Conservation (phyloP, 2,329 filamentous ascomycete genomes). For the Talaromyces sp. region DNA sequence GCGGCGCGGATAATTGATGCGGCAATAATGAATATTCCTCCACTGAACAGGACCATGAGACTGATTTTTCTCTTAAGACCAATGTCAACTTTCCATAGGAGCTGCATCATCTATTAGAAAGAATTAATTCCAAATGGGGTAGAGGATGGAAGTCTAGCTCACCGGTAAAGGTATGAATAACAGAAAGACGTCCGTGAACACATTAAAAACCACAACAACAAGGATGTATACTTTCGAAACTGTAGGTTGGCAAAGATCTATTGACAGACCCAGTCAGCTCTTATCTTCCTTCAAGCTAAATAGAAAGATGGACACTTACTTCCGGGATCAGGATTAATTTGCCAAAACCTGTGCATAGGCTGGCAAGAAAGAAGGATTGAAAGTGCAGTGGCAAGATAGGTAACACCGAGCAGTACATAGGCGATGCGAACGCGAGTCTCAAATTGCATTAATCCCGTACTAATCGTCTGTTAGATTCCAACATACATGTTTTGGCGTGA, state of each 20-base stretch:
- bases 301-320: slow-evolving; percentile 37
- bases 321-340: slow-evolving; percentile 57
- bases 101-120: slow-evolving; percentile 24
- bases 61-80: slow-evolving; percentile 48
- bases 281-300: neutral
- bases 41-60: slow-evolving; percentile 52
- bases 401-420: slow-evolving; percentile 47
- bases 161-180: slow-evolving; percentile 57
- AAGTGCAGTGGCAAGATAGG: slow-evolving; percentile 48
- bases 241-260: slow-evolving; percentile 48
- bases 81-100: slow-evolving; percentile 53
- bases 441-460: slow-evolving; percentile 39
- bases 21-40: slow-evolving; percentile 53
- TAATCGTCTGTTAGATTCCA: slow-evolving; percentile 19
- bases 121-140: too few species aligned
- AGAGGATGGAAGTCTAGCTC: slow-evolving; percentile 11
- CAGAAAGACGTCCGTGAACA: slow-evolving; percentile 56
- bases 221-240: slow-evolving; percentile 48
- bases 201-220: slow-evolving; percentile 49
- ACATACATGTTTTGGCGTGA: neutral
- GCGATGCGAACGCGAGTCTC: slow-evolving; percentile 48
- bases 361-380: slow-evolving; percentile 52
- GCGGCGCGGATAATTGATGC: slow-evolving; percentile 52
- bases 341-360: slow-evolving; percentile 56
- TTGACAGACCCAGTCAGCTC: neutral